Base-by-base conservation (phyloP, 805 yeast species). In the Gaillardinia entomophila region DNA sequence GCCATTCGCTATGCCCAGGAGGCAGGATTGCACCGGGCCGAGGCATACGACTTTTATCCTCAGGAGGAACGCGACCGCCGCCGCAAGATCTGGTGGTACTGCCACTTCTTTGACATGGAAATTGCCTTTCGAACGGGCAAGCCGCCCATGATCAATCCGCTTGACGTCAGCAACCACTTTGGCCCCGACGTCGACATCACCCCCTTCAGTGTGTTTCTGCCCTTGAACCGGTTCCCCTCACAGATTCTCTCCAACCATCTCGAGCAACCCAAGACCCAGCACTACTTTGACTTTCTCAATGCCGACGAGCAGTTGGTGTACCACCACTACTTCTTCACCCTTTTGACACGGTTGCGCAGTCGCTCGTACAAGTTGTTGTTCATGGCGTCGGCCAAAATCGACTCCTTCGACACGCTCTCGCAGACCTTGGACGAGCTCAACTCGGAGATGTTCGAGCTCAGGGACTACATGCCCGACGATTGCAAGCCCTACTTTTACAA, bases 1-100 rank as follows among this genome's bases (percentile, higher is more conserved):
- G 69, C 68, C 1, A 53, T 62, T 2, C 41, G 68, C 24, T 60
- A 46, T 38, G 69, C 69, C 3, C 69, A 64, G 37, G 67, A 62
- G 28, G 44, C 62, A 26, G 71, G 71, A 1, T 45, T 65, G 30
- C 70, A 65, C 40, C 40, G 68, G 6, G 31, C 36, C n/a, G 69
- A 63, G 34, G 42, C 58, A 3, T 53, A 46, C 24, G 38, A 29
- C 10, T 60, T 66, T 1, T 37, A 73, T n/a, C 25, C 59, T 0
- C 27, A 32, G 1, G 52, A 40, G n/a, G 63, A 55, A 18, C 50
- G 44, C 16, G 28, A 25, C 8, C 33, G 40, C 15, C 48, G 66
- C 25, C 45, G 61, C 30, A 43, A 40, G 11, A 32, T 62, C 1
- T 65, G 71, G 71, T 51, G 60, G 51, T 49, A 50, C 20, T 62